A percentile compares a stretch with the other conserved stretches of the same genome.
These are phyloP conservation scores for Apocynum venetum DNA, from an alignment of 257 asterid species.

Conservation along the genomic window DNA sequence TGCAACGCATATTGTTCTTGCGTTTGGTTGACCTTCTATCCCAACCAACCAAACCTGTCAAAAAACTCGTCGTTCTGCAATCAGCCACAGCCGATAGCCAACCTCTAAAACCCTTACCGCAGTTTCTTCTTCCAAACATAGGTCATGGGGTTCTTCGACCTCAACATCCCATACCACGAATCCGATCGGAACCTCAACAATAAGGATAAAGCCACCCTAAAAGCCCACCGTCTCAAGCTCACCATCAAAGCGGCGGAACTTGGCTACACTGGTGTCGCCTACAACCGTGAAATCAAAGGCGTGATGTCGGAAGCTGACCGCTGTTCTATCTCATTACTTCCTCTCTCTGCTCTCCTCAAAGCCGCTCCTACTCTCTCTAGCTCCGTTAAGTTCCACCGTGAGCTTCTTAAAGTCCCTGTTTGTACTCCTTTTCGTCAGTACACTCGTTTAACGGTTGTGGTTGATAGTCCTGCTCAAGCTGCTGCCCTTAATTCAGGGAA, in stretches of 20 bases:
- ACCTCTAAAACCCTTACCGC: neutral
- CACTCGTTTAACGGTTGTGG: constrained; percentile 67
- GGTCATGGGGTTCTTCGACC: constrained; percentile 77
- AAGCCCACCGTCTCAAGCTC: constrained; percentile 67
- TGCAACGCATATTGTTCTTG: too few species aligned
- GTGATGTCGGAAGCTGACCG: constrained; percentile 84
- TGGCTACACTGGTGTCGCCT: constrained; percentile 82
- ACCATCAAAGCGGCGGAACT: constrained; percentile 65
- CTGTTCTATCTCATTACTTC: constrained; percentile 54
- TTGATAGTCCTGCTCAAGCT: constrained; percentile 57
- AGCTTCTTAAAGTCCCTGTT: constrained; percentile 54
- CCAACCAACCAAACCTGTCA: too few species aligned
- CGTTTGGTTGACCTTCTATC: too few species aligned
- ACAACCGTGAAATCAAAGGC: constrained; percentile 77
- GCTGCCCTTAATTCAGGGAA: constrained; percentile 65
- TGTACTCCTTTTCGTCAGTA: constrained; percentile 78
- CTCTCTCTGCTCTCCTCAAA: constrained; percentile 50
- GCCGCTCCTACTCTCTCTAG: constrained; percentile 46
- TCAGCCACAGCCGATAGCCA: neutral
- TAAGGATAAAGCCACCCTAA: constrained; percentile 34
- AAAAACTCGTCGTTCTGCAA: neutral
- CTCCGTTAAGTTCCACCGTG: constrained; percentile 61
- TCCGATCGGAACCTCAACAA: constrained; percentile 57
- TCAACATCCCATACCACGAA: constrained; percentile 67
- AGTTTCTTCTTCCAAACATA: neutral